Evolutionary conservation across 768 basidiomycete genomes (phyloP).

Genomic region (Boletus reticuloceps): DNA sequence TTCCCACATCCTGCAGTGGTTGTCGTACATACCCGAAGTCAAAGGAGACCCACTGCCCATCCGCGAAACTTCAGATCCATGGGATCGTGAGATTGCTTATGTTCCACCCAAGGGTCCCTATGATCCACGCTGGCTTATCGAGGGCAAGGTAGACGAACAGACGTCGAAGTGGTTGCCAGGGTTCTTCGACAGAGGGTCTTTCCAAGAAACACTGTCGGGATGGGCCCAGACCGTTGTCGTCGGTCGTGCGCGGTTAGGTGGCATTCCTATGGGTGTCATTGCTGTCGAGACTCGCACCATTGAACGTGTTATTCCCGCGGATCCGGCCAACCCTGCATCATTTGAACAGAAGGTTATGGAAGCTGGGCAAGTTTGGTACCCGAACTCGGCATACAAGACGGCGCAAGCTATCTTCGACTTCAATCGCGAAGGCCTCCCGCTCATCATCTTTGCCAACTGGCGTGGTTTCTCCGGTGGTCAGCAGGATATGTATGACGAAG

Average conservation of each 20-base stretch:
- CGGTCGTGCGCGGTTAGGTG: constrained; percentile 93
- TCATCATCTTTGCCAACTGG: constrained; percentile 99
- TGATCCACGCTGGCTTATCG: constrained; percentile 97
- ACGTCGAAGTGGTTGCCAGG: constrained; percentile 77
- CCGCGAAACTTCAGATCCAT: constrained; percentile 66
- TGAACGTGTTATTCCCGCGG: constrained; percentile 94
- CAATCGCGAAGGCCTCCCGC: constrained; percentile 92
- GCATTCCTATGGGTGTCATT: constrained; percentile 97
- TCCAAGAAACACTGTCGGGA: constrained; percentile 97
- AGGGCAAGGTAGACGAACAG: constrained; percentile 86
- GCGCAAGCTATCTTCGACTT: constrained; percentile 99
- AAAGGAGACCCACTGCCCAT: constrained; percentile 82
- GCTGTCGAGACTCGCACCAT: constrained; percentile 97
- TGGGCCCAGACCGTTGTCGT: constrained; percentile 99
- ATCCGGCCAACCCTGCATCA: constrained; percentile 94
- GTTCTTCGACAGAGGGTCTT: constrained; percentile 96
- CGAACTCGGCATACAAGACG: constrained; percentile 99
- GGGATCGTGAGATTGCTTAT: constrained; percentile 93
- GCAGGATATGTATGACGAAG: constrained; percentile 98
- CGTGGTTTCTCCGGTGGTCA: constrained; percentile 99
- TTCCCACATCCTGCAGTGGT: constrained; percentile 89
- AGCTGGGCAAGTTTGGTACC: constrained; percentile 99
- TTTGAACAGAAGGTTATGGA: constrained; percentile 99
- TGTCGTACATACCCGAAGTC: constrained; percentile 87
- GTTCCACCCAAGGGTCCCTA: constrained; percentile 91